phyloP scores from a whole-genome alignment of 2,329 filamentous ascomycete species.

The Pseudopyricularia javanii region DNA sequence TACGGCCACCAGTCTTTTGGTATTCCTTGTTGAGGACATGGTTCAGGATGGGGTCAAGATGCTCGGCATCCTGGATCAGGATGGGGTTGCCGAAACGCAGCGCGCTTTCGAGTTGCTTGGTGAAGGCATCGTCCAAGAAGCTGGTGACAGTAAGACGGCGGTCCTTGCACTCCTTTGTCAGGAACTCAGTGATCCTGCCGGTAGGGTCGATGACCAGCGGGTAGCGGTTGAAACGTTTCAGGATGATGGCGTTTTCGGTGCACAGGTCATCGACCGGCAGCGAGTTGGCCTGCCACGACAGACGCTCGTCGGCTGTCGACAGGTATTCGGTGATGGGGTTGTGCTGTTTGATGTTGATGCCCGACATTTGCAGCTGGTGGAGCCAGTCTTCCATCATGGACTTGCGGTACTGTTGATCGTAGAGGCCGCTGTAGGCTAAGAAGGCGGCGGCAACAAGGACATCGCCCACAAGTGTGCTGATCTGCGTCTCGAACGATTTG shows the following conservation, averaged over 20 bases:
- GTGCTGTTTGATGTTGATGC: constrained; percentile 81
- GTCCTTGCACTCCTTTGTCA: constrained; percentile 90
- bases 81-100: constrained; percentile 97
- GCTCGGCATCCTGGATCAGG: constrained; percentile 94
- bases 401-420: constrained; percentile 96
- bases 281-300: constrained; percentile 89
- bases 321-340: constrained; percentile 95
- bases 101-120: constrained; percentile 94
- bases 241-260: constrained; percentile 95
- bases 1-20: constrained; percentile 94
- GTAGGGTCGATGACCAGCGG: constrained; percentile 97
- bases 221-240: constrained; percentile 97
- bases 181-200: constrained; percentile 83
- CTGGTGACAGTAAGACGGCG: constrained; percentile 91
- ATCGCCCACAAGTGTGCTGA: constrained; percentile 90
- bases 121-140: constrained; percentile 95
- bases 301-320: constrained; percentile 87
- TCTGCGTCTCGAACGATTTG: constrained; percentile 96
- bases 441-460: constrained; percentile 95
- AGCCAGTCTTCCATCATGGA: constrained; percentile 97
- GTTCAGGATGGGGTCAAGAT: constrained; percentile 92
- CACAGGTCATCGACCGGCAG: constrained; percentile 94
- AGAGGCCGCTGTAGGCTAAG: constrained; percentile 90
- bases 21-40: constrained; percentile 99
- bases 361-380: constrained; percentile 84